A percentile compares a stretch with the other conserved stretches of the same genome.
Evolutionary conservation across 1,284 basidiomycete genomes (phyloP).

Genomic region (Naganishia sp.): DNA sequence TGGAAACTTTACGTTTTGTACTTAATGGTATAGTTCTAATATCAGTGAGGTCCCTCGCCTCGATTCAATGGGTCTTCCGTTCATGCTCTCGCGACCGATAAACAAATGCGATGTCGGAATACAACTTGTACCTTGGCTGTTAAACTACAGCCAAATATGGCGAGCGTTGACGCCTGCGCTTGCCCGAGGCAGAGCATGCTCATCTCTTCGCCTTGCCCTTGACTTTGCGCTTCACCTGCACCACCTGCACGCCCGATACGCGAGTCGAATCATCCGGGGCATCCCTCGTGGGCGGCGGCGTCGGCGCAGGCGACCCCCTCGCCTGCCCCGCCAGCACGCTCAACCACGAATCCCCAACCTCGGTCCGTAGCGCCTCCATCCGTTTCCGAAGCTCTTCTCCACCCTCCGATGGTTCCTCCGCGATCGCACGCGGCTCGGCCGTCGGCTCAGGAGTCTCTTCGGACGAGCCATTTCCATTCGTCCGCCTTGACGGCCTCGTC

Average conservation of each 20-base stretch:
- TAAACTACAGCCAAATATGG: no score
- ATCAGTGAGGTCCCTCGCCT: no score
- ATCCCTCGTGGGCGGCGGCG: not conserved
- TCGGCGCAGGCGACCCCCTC: not conserved
- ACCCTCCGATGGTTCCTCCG: slow-evolving; percentile 5
- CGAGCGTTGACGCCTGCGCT: no score
- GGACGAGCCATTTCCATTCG: not conserved
- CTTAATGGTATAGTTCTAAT: no score
- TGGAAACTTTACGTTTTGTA: no score
- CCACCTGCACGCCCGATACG: slow-evolving; percentile 1
- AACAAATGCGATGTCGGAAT: no score
- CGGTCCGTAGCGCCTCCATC: slow-evolving; percentile 76
- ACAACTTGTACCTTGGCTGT: no score
- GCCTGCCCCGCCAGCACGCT: slow-evolving; percentile 62
- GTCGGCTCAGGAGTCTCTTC: not conserved
- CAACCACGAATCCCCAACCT: slow-evolving; percentile 84
- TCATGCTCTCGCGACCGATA: no score
- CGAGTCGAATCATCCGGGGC: no score
- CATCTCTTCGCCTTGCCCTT: not conserved
- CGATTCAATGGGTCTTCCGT: no score
- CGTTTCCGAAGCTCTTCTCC: slow-evolving; percentile 67
- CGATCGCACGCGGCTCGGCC: not conserved
- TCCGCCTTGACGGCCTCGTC: slow-evolving; percentile 3
- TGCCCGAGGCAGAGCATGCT: no score
- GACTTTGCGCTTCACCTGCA: not conserved